Conservation (phyloP, 2,329 filamentous ascomycete genomes). For the Cercospora sp. region DNA sequence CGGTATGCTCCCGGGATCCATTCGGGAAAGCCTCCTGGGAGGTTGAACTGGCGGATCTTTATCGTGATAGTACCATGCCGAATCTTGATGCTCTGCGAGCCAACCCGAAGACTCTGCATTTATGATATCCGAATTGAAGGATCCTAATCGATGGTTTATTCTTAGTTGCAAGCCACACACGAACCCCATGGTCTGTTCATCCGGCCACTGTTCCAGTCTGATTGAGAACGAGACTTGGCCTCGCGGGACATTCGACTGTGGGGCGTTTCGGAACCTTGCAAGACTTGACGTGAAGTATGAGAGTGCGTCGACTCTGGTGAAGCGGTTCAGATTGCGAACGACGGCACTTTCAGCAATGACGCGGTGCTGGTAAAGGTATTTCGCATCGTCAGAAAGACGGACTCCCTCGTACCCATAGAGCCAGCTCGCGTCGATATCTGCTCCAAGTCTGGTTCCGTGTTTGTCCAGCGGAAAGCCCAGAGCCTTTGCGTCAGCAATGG, state of each 20-base stretch:
- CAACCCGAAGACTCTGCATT: too few species aligned
- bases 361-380: neutral
- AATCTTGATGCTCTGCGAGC: too few species aligned
- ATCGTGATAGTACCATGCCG: too few species aligned
- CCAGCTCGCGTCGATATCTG: neutral
- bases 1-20: neutral
- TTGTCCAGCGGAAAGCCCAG: neutral
- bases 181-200: too few species aligned
- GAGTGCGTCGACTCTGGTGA: neutral
- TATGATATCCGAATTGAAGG: too few species aligned
- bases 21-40: neutral
- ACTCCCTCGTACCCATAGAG: neutral
- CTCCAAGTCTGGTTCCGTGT: neutral
- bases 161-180: too few species aligned
- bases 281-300: neutral
- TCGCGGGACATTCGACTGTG: neutral
- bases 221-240: neutral
- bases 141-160: too few species aligned
- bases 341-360: neutral
- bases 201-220: too few species aligned
- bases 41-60: too few species aligned
- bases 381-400: neutral
- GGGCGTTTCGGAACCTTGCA: neutral
- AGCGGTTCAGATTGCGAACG: neutral
- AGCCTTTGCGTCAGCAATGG: neutral